These are phyloP conservation scores for Erodium texanum DNA, from an alignment of 441 rosid genomes.

Conservation along the genomic window DNA sequence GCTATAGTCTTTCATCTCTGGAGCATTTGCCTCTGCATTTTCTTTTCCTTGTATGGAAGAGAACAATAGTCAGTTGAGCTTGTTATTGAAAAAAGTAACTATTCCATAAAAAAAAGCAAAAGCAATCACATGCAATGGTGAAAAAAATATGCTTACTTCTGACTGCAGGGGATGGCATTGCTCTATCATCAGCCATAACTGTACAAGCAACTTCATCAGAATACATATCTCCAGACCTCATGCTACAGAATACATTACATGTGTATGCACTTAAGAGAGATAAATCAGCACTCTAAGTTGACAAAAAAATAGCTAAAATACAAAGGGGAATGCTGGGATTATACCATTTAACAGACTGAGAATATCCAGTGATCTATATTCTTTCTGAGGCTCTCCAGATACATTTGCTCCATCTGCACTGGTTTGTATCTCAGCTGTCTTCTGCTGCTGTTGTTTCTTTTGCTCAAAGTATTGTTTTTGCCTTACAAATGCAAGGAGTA, in stretches of 20 bases:
- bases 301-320: not conserved
- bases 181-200: not conserved
- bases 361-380: slow-evolving; percentile 65
- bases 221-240: not conserved
- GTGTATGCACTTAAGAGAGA: not conserved
- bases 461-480: slow-evolving; percentile 85
- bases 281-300: not conserved
- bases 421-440: slow-evolving; percentile 29
- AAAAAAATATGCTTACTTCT: not conserved
- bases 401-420: slow-evolving; percentile 23
- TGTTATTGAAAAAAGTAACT: slow-evolving; percentile 11
- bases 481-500: slow-evolving; percentile 27
- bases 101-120: not conserved
- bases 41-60: slow-evolving; percentile 22
- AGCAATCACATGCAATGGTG: not conserved
- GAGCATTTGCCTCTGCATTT: slow-evolving; percentile 13
- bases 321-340: not conserved
- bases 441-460: slow-evolving; percentile 50
- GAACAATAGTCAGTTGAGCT: not conserved
- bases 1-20: slow-evolving; percentile 17
- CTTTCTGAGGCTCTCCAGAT: slow-evolving; percentile 21
- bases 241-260: not conserved
- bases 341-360: slow-evolving; percentile 40
- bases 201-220: not conserved
- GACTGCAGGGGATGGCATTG: not conserved